Base-by-base conservation (phyloP, 306 rosid genomes). In the Cicer pinnatifidum region DNA sequence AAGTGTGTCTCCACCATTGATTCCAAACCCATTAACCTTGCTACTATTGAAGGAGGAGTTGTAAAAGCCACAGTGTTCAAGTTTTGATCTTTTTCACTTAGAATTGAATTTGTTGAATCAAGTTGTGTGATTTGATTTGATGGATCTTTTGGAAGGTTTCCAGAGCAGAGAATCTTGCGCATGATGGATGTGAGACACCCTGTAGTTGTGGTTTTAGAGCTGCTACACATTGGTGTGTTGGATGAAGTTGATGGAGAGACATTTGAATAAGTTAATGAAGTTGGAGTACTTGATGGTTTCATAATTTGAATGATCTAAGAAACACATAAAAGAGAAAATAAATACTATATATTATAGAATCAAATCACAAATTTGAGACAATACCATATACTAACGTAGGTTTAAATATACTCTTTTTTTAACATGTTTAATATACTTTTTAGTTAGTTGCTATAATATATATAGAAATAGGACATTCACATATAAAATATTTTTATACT, bases 11-110 rank as follows among this genome's bases (percentile, higher is more conserved):
- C 93, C 8, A 79, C 89, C 81, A 86, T 78, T 11, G 90, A 74
- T 6, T 91, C 97, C 81, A 92, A 85, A 50, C 98, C 98, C 96
- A 92, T 92, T 7, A 90, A 80, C 85, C 96, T 90, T 11, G 91
- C 98, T 15, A 92, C 95, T 13, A 92, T 62, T 12, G 89, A 84
- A 37, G 96, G 90, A 45, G 77, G 28, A 45, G 81, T 11, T 9
- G 74, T 6, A 20, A 15, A n/a, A 68, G 69, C 16, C 9, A 61
- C 33, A 19, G 48, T 33, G 13, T 76, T 80, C 5, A 82, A 80
- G 53, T 76, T 61, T 60, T 50, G 76, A 78, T 68, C 69, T 73
- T 82, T 71, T 5, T 11, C 72, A 79, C 63, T 39, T 23, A 54
- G n/a, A 2, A 61, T 6, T 64, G 67, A 17, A 17, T 78, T 48